Base-by-base conservation (phyloP, 2,329 filamentous ascomycete genomes). In the Ceratocystis cubensis region DNA sequence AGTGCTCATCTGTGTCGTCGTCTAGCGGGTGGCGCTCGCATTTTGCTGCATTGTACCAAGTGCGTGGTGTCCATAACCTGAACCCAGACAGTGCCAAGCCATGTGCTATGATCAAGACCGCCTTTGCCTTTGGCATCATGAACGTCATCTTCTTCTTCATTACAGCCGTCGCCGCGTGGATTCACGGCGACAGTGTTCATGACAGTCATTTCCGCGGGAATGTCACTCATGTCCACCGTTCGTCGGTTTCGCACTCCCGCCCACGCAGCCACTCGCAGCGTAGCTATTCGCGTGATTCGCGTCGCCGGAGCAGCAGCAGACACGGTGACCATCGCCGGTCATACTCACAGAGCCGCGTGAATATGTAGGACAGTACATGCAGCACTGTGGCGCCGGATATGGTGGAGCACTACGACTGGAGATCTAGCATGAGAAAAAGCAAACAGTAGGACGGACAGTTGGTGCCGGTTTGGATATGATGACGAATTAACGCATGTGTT, bases 31-130 rank as follows among this genome's bases (percentile, higher is more conserved):
- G 84, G 75, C 81, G 81, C 71, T 73, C 83, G 65, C 79, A 80
- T 62, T 79, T 91, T 56, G 87, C 87, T 13, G 78, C 82, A 13
- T 83, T 89, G 69, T 82, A 84, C 37, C 79, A 76, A 69, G 83
- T 83, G 56, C 78, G 76, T 37, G 75, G 82, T 45, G 64, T 68
- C 2, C 79, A 79, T 61, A 76, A 76, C 64, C 80, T 84, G 67
- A 75, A 80, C 53, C 73, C 86, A 50, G 75, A 81, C 65, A 75
- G 86, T 46, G 81, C 89, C 75, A 93, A 93, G 80, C 84, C 85
- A 4, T 97, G 93, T 77, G 84, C 88, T 63, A 94, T 96, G 90
- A 84, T 96, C 73, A 97, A 96, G 82, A 88, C 92, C 0, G 82
- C 81, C 70, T 97, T 91, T 77, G 93, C 91, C 2, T 86, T 96